Conservation (phyloP, 768 basidiomycete species). For the Suillus ampliporus region DNA sequence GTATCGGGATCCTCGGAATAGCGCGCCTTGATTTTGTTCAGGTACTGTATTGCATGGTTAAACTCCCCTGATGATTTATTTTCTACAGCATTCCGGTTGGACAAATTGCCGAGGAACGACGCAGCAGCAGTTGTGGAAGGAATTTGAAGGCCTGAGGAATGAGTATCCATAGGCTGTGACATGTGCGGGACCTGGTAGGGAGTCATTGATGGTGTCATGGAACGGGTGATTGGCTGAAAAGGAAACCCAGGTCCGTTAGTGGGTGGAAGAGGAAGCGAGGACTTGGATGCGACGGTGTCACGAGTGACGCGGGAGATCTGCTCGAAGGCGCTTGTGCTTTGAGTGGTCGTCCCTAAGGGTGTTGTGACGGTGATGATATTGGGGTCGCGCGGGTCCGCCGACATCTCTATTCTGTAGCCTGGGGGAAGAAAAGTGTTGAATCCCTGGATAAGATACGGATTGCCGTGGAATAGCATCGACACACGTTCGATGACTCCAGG, state of each 20-base stretch:
- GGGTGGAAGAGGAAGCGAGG: constrained; percentile 27
- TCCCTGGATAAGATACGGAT: constrained; percentile 89
- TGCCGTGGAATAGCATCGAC: constrained; percentile 89
- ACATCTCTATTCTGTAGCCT: constrained; percentile 92
- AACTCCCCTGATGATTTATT: constrained; percentile 71
- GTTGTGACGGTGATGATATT: constrained; percentile 84
- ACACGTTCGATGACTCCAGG: constrained; percentile 97
- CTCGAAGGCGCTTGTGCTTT: constrained; percentile 55
- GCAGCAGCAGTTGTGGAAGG: constrained; percentile 64
- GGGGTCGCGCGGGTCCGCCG: constrained; percentile 69
- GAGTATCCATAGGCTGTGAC: constrained; percentile 40
- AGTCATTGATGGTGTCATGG: constrained; percentile 57
- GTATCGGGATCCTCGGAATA: constrained; percentile 90
- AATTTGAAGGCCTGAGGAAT: constrained; percentile 52
- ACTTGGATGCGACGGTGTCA: constrained; percentile 27
- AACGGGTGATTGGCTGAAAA: constrained; percentile 13
- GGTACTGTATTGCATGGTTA: constrained; percentile 94
- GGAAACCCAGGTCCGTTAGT: constrained; percentile 41
- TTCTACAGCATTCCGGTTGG: constrained; percentile 53
- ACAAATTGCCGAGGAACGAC: constrained; percentile 67
- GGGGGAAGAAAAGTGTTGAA: constrained; percentile 98
- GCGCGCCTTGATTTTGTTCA: constrained; percentile 97
- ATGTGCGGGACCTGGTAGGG: constrained; percentile 49
- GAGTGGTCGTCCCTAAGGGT: constrained; percentile 72
- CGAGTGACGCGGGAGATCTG: constrained; percentile 32